Evolutionary conservation across 805 yeast species (phyloP).

Genomic region (Metschnikowia koreensis): DNA sequence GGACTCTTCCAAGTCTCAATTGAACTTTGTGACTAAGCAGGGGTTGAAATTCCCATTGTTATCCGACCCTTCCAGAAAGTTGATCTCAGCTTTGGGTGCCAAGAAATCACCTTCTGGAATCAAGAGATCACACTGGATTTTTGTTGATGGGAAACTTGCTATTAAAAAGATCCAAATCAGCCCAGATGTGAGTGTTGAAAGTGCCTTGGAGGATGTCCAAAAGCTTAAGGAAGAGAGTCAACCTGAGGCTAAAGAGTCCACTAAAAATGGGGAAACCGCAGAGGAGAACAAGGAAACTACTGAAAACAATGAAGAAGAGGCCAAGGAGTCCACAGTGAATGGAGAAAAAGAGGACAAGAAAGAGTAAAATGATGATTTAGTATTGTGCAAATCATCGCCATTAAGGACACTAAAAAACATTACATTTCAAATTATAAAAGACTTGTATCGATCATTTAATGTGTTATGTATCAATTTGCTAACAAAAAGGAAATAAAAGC

Average conservation of each 20-base stretch:
- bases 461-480: background rate
- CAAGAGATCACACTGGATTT: constrained; percentile 89
- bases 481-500: background rate
- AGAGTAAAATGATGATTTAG: background rate
- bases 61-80: constrained; percentile 68
- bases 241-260: background rate
- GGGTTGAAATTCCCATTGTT: constrained; percentile 70
- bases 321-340: background rate
- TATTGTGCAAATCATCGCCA: too few relatives aligned
- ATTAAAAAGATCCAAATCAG: constrained; percentile 53
- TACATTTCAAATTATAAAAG: background rate
- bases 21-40: constrained; percentile 70
- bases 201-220: constrained; percentile 58
- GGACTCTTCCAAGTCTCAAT: constrained; percentile 77
- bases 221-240: constrained; percentile 30
- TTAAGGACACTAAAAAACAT: too few relatives aligned
- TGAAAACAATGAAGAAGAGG: too few relatives aligned
- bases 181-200: constrained; percentile 50
- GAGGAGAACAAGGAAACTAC: background rate
- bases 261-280: background rate
- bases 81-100: constrained; percentile 78
- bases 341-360: background rate
- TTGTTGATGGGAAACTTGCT: constrained; percentile 69
- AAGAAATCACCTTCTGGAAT: constrained; percentile 75
- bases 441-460: background rate